Percentiles rank a stretch among this genome's conserved stretches.
Evolutionary conservation across 106 monocot species (phyloP).

Genomic region (Dioscorea dumetorum): DNA sequence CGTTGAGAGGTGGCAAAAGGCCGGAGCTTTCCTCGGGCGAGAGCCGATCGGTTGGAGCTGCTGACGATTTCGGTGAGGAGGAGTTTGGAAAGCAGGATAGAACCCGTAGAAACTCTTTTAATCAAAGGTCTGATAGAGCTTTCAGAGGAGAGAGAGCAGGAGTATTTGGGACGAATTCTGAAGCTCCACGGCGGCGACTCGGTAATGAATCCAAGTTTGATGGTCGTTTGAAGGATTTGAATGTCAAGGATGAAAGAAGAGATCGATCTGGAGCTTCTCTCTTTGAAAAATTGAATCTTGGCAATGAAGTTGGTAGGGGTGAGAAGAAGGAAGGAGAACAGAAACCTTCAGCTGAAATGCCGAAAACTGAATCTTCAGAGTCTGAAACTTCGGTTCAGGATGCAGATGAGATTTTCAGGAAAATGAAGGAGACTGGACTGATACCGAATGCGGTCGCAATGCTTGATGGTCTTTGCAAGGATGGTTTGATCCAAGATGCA

Average conservation of each 20-base stretch:
- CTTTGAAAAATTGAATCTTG: slow-evolving; percentile 29
- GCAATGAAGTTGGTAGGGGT: background rate
- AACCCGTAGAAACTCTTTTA: background rate
- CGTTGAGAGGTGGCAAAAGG: background rate
- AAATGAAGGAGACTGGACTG: slow-evolving; percentile 93
- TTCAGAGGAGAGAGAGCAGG: slow-evolving; percentile 8
- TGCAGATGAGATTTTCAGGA: slow-evolving; percentile 77
- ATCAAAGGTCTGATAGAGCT: slow-evolving; percentile 1
- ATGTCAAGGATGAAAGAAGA: slow-evolving; percentile 5
- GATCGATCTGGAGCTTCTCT: slow-evolving; percentile 16
- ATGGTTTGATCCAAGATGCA: slow-evolving; percentile 85
- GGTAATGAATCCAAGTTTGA: background rate
- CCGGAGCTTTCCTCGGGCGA: background rate
- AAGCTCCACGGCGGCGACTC: background rate
- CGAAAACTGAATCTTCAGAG: background rate
- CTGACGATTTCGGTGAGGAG: background rate
- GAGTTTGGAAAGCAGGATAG: background rate
- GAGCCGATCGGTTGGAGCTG: background rate
- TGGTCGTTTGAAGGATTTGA: background rate
- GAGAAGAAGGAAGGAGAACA: slow-evolving; percentile 4
- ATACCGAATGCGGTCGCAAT: slow-evolving; percentile 96
- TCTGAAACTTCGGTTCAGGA: slow-evolving; percentile 35
- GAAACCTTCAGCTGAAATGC: background rate
- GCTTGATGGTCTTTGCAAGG: slow-evolving; percentile 93
- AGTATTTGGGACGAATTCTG: background rate